Evolutionary conservation across 768 basidiomycete genomes (phyloP), one percentile per base, ranked within the genome.

Genomic region (Kwoniella sp.): DNA sequence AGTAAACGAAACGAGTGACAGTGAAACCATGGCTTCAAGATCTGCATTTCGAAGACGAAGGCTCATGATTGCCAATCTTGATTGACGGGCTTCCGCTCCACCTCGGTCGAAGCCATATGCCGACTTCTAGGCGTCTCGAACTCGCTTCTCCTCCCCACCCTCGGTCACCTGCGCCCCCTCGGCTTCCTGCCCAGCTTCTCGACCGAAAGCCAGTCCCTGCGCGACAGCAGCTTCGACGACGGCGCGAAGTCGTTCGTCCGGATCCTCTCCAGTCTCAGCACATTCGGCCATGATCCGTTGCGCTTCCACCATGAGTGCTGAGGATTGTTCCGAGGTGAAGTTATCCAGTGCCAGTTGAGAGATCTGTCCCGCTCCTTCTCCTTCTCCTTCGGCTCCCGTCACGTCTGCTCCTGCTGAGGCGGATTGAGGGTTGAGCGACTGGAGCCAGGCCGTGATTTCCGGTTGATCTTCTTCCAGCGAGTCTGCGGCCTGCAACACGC

Each of bases 341-440:
- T 74, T 73, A 53, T 89, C 81, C 71, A 87, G 84, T 19, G 80
- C 78, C 59, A 86, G 81, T 66, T 86, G 82, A 4, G 85, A 86
- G 2, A 80, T 55, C n/a, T 33, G 28, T 11, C 9, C 23, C 4
- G 37, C n/a, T 9, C 42, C 34, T 20, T 46, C 47, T 14, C 4
- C n/a, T 17, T 22, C 22, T 22, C 17, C 31, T n/a, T 27, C 41
- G 23, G 20, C 48, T 19, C 17, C 37, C 20, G 8, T 20, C 17
- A 17, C 15, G 20, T 46, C 43, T 42, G 27, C 27, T 27, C 22
- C 28, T 31, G 10, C 15, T 14, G 29, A 11, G n/a, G 15, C 22
- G n/a, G 29, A 20, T 44, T 29, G 12, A 15, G 59, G 50, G 3
- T 43, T 8, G 17, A 62, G 43, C 31, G 65, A 57, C 1, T 36